A percentile compares a stretch with the other conserved stretches of the same genome.
Evolutionary conservation across 176 grass and related monocot species (phyloP).

Genomic region (Carex parvula): DNA sequence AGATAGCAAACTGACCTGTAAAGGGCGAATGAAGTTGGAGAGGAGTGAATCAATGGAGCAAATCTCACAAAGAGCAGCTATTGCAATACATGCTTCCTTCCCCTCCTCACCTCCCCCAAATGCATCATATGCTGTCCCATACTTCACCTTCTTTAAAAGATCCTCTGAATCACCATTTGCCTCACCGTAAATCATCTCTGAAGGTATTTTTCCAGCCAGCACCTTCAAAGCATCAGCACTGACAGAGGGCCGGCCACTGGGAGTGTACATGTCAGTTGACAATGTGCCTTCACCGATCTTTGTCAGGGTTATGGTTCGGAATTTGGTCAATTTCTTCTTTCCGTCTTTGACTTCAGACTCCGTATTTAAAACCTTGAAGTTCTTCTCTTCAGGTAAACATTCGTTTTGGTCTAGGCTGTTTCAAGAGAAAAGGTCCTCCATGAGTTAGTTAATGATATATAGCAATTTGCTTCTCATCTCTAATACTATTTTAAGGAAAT

Average conservation of each 20-base stretch:
- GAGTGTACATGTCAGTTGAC: conserved; percentile 56
- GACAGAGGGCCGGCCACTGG: conserved; percentile 75
- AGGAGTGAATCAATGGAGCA: conserved; percentile 87
- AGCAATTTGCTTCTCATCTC: background rate
- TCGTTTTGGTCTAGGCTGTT: conserved; percentile 53
- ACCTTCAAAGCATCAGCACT: conserved; percentile 68
- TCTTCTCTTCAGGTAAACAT: conserved; percentile 50
- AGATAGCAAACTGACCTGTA: conserved; percentile 62
- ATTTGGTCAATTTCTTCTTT: conserved; percentile 59
- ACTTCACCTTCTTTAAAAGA: conserved; percentile 38
- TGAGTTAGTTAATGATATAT: background rate
- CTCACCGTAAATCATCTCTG: conserved; percentile 44
- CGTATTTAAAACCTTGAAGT: conserved; percentile 67
- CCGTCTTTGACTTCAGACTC: conserved; percentile 31
- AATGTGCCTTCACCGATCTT: conserved; percentile 53
- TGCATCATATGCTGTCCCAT: conserved; percentile 81
- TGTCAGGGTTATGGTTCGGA: conserved; percentile 51
- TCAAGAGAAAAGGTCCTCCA: background rate
- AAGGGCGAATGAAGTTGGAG: conserved; percentile 91
- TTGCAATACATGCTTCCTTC: conserved; percentile 80
- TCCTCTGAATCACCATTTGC: conserved; percentile 41
- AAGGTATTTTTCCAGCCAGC: conserved; percentile 65
- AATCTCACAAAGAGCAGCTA: conserved; percentile 84
- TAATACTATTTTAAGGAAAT: background rate
- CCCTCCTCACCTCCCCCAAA: conserved; percentile 79